Evolutionary conservation across 2,329 filamentous ascomycete genomes (phyloP), one percentile per base, ranked within the genome.

Genomic region (Monosporascus sp.): DNA sequence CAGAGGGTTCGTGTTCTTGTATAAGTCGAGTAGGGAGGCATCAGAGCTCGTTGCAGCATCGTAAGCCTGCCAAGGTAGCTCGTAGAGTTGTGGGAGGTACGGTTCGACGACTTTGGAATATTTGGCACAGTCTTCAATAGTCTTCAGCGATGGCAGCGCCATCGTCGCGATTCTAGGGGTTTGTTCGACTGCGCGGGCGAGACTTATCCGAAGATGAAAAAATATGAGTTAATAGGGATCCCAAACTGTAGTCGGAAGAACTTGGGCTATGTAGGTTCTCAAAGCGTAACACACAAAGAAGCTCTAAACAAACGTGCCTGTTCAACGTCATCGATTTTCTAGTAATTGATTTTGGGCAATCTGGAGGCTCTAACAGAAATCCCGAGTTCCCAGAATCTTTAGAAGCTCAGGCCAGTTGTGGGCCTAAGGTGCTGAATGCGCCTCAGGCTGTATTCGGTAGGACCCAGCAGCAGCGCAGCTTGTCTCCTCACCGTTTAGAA

Each of bases 1-100:
- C 43, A 96, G 75, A 0, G 94, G 94, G 67, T 99, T 97, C 18
- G 93, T 97, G 48, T 84, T 78, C 52, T 88, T 69, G 65, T 97
- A 99, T 53, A 96, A 74, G 47, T 85, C 75, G 62, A 83, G 77
- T 51, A 97, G 74, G 50, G 76, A 82, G 14, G 43, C 14, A 50
- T 83, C 78, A 36, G 80, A 71, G 66, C 82, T 83, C 59, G 78
- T 77, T 58, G 83, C 75, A 60, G 81, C 81, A 49, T 82, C 79
- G 56, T 83, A 68, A 50, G 89, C 67, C 60, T 83, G 82, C 53
- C 80, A 75, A 11, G 90, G 89, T 35, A 96, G 79, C 63, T 83
- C 77, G 66, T 81, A 81, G 53, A 92, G 76, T 69, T 91, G 86
- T 9, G 81, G 76, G 46, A 90, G 66, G 69, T 83, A 96, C 9